These are phyloP conservation scores for Parascedosporium putredinis DNA, from an alignment of 2,329 filamentous ascomycete genomes.

Conservation along the genomic window DNA sequence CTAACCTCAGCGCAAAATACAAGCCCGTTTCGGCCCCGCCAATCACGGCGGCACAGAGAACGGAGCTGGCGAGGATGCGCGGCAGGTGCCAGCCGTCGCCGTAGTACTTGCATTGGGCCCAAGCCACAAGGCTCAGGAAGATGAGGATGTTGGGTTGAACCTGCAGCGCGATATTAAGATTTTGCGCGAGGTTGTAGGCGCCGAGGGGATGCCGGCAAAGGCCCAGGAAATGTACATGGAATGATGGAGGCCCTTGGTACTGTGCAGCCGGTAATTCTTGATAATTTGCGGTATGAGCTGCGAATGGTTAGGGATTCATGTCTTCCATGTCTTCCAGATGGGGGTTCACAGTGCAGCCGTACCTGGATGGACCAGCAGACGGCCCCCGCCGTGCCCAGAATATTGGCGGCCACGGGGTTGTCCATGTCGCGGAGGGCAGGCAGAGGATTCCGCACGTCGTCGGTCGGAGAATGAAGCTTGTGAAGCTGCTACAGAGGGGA, in stretches of 20 bases:
- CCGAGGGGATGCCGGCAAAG: slow-evolving; percentile 14
- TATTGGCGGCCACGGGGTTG: slow-evolving; percentile 12
- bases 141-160: slow-evolving; percentile 23
- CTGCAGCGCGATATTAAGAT: slow-evolving; percentile 21
- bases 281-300: slow-evolving; percentile 14
- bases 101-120: slow-evolving; percentile 22
- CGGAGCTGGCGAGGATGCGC: background rate
- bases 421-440: slow-evolving; percentile 7
- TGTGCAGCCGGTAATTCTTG: slow-evolving; percentile 13
- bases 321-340: background rate
- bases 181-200: slow-evolving; percentile 19
- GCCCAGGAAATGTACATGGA: slow-evolving; percentile 14
- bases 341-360: background rate
- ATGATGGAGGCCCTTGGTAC: slow-evolving; percentile 10
- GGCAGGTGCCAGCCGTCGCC: slow-evolving; percentile 9
- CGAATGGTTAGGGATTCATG: background rate
- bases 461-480: background rate
- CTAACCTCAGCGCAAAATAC: slow-evolving; percentile 4
- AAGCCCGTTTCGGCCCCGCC: slow-evolving; percentile 1
- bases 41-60: background rate
- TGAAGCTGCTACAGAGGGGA: background rate
- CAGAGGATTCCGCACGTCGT: background rate
- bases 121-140: slow-evolving; percentile 20
- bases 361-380: slow-evolving; percentile 14
- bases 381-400: slow-evolving; percentile 13